These are phyloP conservation scores for Chlamydomonas sp. DNA, from an alignment of 139 green algal species.

Conservation along the genomic window DNA sequence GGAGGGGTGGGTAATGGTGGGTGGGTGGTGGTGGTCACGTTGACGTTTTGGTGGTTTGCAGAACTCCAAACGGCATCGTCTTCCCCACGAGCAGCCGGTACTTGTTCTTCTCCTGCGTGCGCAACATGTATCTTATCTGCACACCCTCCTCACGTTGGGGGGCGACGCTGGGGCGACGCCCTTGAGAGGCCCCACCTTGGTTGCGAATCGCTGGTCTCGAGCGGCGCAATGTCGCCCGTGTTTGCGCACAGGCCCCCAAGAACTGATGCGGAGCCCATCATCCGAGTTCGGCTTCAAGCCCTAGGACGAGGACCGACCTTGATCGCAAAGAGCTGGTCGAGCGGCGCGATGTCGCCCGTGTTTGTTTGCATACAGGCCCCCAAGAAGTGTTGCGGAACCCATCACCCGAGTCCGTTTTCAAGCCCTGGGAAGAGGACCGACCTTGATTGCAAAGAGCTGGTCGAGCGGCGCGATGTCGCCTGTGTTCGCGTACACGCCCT, in stretches of 20 bases:
- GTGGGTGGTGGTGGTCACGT: too few species aligned
- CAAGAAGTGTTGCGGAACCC: conserved; percentile 55
- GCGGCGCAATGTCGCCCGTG: conserved; percentile 72
- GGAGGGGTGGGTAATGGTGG: too few species aligned
- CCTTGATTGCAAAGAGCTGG: conserved; percentile 73
- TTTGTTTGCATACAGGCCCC: conserved; percentile 88
- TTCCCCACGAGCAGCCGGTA: conserved; percentile 96
- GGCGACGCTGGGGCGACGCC: too few species aligned
- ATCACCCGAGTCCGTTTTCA: conserved; percentile 1
- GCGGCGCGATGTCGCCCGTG: conserved; percentile 71
- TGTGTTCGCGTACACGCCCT: conserved; percentile 82
- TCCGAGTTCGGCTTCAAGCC: too few species aligned
- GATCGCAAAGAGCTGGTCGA: conserved; percentile 69
- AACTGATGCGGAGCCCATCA: too few species aligned
- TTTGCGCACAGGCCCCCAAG: conserved; percentile 89
- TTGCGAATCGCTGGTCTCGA: conserved; percentile 62
- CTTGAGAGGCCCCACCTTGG: conserved; percentile 59
- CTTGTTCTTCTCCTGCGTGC: too few species aligned
- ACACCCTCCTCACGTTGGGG: too few species aligned
- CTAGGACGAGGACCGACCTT: too few species aligned
- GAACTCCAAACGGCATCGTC: conserved; percentile 76
- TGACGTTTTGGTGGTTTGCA: too few species aligned
- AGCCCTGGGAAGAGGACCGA: background rate
- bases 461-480: conserved; percentile 79
- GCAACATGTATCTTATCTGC: too few species aligned